Evolutionary conservation across 1,139 yeast genomes (phyloP).

Genomic region (Waltiozyma sp.): DNA sequence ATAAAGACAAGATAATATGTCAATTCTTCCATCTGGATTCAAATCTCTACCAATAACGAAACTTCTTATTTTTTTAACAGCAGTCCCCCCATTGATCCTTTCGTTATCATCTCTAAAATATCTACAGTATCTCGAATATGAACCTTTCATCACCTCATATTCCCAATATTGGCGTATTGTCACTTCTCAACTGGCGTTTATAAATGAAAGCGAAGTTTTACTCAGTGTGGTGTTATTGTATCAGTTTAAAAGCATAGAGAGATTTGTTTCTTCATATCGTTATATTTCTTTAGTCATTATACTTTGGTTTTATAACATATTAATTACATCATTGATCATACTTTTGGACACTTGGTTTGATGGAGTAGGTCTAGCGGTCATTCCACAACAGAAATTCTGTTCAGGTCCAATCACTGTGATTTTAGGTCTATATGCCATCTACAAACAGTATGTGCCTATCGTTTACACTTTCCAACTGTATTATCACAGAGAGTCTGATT

Average conservation of each 20-base stretch:
- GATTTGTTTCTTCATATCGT: conserved; percentile 52
- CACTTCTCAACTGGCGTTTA: conserved; percentile 43
- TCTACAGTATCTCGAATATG: conserved; percentile 38
- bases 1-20: not conserved
- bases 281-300: conserved; percentile 29
- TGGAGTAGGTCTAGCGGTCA: not conserved
- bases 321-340: conserved; percentile 6
- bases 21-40: not conserved
- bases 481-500: conserved; percentile 19
- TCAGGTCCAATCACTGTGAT: not conserved
- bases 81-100: conserved; percentile 33
- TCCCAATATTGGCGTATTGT: conserved; percentile 58
- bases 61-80: not conserved
- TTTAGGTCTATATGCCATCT: conserved; percentile 36
- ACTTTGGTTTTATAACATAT: conserved; percentile 21
- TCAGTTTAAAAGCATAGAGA: conserved; percentile 50
- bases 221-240: conserved; percentile 43
- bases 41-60: not conserved
- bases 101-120: conserved; percentile 50
- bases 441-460: conserved; percentile 46
- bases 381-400: not conserved
- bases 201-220: conserved; percentile 58
- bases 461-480: conserved; percentile 42
- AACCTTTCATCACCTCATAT: conserved; percentile 51
- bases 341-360: not conserved